Conservation (phyloP, 495 filamentous ascomycete species). For the Tirmania nivea region DNA sequence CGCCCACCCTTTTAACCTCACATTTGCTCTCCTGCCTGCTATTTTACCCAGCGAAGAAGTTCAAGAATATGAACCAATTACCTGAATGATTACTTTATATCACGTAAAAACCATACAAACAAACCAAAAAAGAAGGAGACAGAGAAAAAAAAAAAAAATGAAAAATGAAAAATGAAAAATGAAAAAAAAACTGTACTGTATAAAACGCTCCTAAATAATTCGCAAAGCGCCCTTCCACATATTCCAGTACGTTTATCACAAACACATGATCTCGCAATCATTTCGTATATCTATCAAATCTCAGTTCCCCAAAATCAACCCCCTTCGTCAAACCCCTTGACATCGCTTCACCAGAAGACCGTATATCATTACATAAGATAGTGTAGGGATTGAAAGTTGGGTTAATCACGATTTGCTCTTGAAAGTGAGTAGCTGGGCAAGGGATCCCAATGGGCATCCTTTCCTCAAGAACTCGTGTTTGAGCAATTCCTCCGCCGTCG, state of each 20-base stretch:
- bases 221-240: conserved; percentile 1
- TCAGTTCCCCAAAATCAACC: conserved; percentile 12
- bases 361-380: neutral
- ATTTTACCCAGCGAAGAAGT: conserved; percentile 4
- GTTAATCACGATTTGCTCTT: conserved; percentile 23
- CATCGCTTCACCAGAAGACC: neutral
- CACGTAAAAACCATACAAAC: conserved; percentile 1
- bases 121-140: neutral
- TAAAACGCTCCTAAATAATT: conserved; percentile 1
- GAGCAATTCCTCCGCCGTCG: conserved; percentile 70
- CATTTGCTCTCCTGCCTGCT: no score
- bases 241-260: conserved; percentile 1
- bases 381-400: conserved; percentile 10
- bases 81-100: neutral
- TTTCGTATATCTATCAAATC: conserved; percentile 4
- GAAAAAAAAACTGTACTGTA: neutral
- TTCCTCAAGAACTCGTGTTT: conserved; percentile 57
- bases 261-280: neutral
- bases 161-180: neutral
- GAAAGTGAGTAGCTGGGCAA: conserved; percentile 72
- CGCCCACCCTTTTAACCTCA: no score
- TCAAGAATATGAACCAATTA: conserved; percentile 1
- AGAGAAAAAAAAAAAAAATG: neutral
- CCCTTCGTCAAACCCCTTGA: conserved; percentile 1
- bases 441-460: conserved; percentile 55